Evolutionary conservation across 2,329 filamentous ascomycete genomes (phyloP), one percentile per base, ranked within the genome.

Genomic region (Verticillium tricorpus): DNA sequence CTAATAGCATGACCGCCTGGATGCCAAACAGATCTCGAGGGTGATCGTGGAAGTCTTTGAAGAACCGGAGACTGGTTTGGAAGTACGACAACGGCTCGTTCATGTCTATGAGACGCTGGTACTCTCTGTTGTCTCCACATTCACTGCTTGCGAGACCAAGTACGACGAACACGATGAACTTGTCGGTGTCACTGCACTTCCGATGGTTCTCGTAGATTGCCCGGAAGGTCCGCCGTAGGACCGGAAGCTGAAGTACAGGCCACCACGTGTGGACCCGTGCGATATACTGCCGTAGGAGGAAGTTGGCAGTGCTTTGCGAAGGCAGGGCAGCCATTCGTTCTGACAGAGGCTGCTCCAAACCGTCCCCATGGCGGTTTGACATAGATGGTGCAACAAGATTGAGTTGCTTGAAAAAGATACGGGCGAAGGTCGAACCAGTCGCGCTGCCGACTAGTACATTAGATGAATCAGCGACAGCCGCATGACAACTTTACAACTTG

Each of bases 371-470:
- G 14, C 57, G 25, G n/a, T 40, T 55, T 9, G 37, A 8, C 14
- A 9, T 14, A 28, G 57, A 15, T 11, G 61, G n/a, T 6, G 60
- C 54, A 14, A 11, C 28, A 9, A 69, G 56, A 17, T 67, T 57
- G 15, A 69, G 61, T 22, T 68, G 66, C 52, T 68, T 69, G 62
- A 69, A 69, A 56, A 69, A 69, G 14, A 68, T 69, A 4, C 68
- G 67, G 8, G 67, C 66, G 60, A 69, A 69, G 3, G 68, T 69
- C 35, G 68, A 69, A 2, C 67, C 68, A 11, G 67, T 62, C 14
- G 67, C 67, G 34, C 66, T 68, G 1, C 67, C 67, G 32, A 68
- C 68, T 69, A 8, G 14, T 2, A 11, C 28, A 6, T 39, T 14
- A 11, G 11, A 12, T 25, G 5, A 15, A 22, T 22, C 22, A 39